Base-by-base conservation (phyloP, 352 stramenopile species). In the Globisporangium echinulatum region DNA sequence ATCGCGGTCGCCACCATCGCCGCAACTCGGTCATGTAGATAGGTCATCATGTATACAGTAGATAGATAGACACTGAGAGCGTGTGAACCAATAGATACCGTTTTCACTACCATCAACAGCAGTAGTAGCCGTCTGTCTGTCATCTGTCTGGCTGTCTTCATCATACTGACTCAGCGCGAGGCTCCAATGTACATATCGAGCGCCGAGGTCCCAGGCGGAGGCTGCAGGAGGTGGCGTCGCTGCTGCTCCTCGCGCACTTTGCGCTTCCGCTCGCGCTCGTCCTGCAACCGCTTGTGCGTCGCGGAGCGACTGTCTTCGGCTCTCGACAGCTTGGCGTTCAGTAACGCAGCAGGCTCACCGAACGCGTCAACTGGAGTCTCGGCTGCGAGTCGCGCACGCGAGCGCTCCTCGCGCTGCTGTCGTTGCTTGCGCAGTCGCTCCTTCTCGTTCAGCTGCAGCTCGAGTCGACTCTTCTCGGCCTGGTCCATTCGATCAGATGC, bases 21-120 rank as follows among this genome's bases (percentile, higher is more conserved):
- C 75, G 75, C 17, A 81, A 79, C 42, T 85, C 75, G 36, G 63
- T 78, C 58, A 76, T 74, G 56, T 85, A 77, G 67, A 59, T 65
- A 56, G 54, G 46, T 11, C 56, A 53, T 39, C 64, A 14, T 42
- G 65, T 55, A n/a, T 49, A 61, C 44, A 56, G 62, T 49, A 64
- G 47, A 46, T 65, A 58, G n/a, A 70, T 47, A 47, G 43, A 11
- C 43, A 47, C n/a, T 47, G 43, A 11, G 43, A 47, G 11, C 56
- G 58, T 14, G 43, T 66, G n/a, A 52, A 58, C 7, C 57, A 53
- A 7, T 61, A 25, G 25, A 25, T 2, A 25, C 25, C 2, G 25
- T 2, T 25, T 3, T 25, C 25, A 25, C 25, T 25, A 25, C 25
- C 25, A 25, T 25, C 25, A 25, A 25, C 25, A 25, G 25, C 25